Evolutionary conservation across 108 stramenopile species (phyloP).

Genomic region (Cyclotella distinguenda): DNA sequence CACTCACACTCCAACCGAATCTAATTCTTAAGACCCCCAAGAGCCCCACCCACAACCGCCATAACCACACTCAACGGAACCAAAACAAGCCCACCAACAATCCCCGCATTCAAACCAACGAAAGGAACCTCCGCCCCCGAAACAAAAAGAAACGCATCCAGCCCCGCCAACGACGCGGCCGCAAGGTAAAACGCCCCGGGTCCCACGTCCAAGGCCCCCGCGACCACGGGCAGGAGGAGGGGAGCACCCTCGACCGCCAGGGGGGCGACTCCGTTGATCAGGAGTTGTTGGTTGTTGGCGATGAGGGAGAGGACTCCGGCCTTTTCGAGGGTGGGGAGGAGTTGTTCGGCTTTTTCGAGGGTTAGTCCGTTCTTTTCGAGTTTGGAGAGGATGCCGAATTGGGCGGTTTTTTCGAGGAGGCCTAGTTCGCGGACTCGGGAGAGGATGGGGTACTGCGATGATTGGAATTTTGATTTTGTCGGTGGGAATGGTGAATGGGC

Average conservation of each 20-base stretch:
- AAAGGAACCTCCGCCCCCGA: constrained; percentile 76
- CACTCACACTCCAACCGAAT: background rate
- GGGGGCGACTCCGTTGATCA: constrained; percentile 79
- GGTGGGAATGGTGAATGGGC: too few relatives aligned
- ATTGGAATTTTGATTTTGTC: too few relatives aligned
- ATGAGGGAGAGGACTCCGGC: constrained; percentile 64
- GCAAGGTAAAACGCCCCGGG: constrained; percentile 72
- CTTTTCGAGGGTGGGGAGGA: constrained; percentile 73
- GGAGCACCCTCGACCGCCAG: constrained; percentile 81
- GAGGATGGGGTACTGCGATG: constrained; percentile 74
- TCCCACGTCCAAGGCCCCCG: constrained; percentile 73
- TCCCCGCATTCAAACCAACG: constrained; percentile 69
- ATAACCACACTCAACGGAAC: constrained; percentile 64
- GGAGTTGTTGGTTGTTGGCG: constrained; percentile 86
- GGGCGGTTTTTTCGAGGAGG: constrained; percentile 76
- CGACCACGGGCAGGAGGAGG: constrained; percentile 69
- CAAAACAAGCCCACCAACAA: constrained; percentile 60
- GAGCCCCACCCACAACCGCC: constrained; percentile 64
- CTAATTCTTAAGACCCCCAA: constrained; percentile 72
- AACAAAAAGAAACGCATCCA: constrained; percentile 59
- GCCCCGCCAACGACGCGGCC: constrained; percentile 53
- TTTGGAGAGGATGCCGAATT: constrained; percentile 78
- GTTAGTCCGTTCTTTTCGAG: constrained; percentile 78
- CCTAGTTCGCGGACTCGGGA: constrained; percentile 82
- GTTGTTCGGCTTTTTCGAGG: constrained; percentile 69